phyloP scores from a whole-genome alignment of 2,329 filamentous ascomycete species.

The Chaetomium olivaceum region DNA sequence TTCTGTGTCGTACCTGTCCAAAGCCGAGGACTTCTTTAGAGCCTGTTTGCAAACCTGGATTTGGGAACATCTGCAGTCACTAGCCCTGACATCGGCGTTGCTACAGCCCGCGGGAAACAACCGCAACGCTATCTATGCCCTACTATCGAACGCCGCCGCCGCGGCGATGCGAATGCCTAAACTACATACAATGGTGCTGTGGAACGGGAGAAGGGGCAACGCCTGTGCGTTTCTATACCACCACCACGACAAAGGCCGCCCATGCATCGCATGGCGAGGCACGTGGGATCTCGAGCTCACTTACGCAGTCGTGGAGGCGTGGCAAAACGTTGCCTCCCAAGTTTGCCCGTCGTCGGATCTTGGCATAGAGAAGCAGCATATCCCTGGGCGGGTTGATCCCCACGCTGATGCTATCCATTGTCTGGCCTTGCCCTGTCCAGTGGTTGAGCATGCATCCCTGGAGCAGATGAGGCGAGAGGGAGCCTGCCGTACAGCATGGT shows the following conservation, averaged over 20 bases:
- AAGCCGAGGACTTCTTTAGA: background rate
- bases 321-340: background rate
- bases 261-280: background rate
- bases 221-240: background rate
- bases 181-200: background rate
- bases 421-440: background rate
- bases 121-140: background rate
- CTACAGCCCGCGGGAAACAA: background rate
- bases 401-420: background rate
- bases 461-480: background rate
- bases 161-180: background rate
- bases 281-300: background rate
- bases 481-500: background rate
- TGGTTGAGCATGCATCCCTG: background rate
- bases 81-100: background rate
- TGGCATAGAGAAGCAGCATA: background rate
- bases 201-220: background rate
- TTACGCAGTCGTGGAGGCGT: background rate
- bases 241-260: background rate
- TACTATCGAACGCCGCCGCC: background rate
- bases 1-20: background rate
- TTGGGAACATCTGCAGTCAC: background rate
- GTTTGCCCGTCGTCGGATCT: background rate
- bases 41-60: background rate
- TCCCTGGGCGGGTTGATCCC: background rate